Base-by-base conservation (phyloP, 1,284 basidiomycete species). In the Kalmanozyma brasiliensis region DNA sequence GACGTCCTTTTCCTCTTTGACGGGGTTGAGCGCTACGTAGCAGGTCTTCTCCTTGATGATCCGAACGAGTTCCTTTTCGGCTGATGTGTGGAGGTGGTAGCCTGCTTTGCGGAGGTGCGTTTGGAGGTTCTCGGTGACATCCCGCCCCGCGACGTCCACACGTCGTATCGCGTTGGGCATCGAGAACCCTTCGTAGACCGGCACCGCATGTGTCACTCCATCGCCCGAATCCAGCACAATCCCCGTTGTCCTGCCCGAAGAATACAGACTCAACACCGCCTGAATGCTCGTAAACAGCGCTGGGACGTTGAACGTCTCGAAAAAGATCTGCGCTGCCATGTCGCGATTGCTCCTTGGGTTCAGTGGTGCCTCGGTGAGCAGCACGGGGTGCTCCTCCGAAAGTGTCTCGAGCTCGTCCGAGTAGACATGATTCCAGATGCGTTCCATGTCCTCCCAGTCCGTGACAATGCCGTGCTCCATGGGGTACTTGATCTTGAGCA, bases 31-130 rank as follows among this genome's bases (percentile, higher is more conserved):
- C 4, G 95, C 92, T 55, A 98, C 86, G 84, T 98, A 98, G 82
- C 95, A 98, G 62, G 90, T 92, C 83, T 97, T 96, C 85, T 98
- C 96, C 84, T 98, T 99, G 84, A 98, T 97, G 45, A 92, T 93
- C 56, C 96, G 86, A 11, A 99, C 94, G 19, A 98, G 91, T 84
- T 99, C 96, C 57, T 92, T 90, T 84, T 99, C 96, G 5, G 96
- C 94, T 22, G 93, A 94, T 0, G 96, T 98, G 78, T 97, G 92
- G 51, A 99, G 85, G 82, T 98, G 90, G 79, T 97, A 92, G 0
- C 96, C 96, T 0, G 92, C 88, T 83, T 97, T 98, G 53, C 96
- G 90, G 16, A 99, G 87, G 29, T 98, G 87, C 5, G 96, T 85
- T 82, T 98, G 96, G 32, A 99, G 87, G 77, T 98, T 89, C 78